Evolutionary conservation across 2,329 filamentous ascomycete genomes (phyloP).

Genomic region (Penicillium sp.): DNA sequence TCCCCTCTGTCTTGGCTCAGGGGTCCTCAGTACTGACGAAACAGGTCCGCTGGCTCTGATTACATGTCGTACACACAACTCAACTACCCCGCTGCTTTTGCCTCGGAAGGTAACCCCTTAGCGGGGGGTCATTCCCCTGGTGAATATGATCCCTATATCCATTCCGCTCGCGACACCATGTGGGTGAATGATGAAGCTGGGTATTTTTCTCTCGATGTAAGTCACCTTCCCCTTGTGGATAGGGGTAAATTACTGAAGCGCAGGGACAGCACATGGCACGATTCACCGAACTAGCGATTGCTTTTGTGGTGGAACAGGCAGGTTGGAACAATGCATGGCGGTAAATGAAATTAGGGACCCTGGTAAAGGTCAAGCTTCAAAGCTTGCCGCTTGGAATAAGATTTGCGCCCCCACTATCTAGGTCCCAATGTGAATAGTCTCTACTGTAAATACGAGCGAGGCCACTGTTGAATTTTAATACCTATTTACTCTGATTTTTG

Average conservation of each 20-base stretch:
- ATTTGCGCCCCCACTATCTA: background rate
- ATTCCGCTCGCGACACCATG: conserved; percentile 7
- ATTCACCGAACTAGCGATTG: conserved; percentile 11
- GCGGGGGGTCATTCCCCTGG: conserved; percentile 4
- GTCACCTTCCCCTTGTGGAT: background rate
- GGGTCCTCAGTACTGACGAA: background rate
- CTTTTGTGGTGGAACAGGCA: conserved; percentile 11
- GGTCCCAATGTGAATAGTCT: background rate
- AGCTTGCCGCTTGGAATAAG: background rate
- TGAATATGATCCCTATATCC: conserved; percentile 11
- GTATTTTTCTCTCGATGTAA: conserved; percentile 12
- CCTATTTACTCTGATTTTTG: background rate
- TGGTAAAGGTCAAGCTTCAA: background rate
- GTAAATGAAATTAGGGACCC: background rate
- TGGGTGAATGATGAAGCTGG: conserved; percentile 11
- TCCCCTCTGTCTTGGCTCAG: background rate
- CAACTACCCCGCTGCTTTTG: conserved; percentile 12
- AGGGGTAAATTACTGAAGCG: background rate
- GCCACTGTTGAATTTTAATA: background rate
- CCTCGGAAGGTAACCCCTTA: conserved; percentile 10
- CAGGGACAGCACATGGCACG: conserved; percentile 10
- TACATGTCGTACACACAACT: conserved; percentile 13
- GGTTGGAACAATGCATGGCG: conserved; percentile 12
- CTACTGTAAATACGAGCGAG: background rate
- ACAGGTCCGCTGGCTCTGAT: conserved; percentile 7